A percentile compares a stretch with the other conserved stretches of the same genome.
Evolutionary conservation across 2,329 filamentous ascomycete genomes (phyloP).

Genomic region (Juglanconis oblonga): DNA sequence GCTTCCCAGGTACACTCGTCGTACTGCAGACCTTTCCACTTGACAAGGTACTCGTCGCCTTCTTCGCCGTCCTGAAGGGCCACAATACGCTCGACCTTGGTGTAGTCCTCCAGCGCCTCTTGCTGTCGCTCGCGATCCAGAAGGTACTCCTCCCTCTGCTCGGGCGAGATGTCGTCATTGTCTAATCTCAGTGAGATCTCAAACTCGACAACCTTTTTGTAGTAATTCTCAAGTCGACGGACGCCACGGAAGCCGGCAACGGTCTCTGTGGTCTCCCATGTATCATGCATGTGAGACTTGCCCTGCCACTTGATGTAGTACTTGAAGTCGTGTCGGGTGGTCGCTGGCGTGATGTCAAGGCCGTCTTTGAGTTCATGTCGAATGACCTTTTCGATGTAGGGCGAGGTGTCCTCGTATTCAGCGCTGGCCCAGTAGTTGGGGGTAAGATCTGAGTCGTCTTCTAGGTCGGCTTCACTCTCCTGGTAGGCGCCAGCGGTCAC

Average conservation of each 20-base stretch:
- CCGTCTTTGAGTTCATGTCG: constrained; percentile 78
- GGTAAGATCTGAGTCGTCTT: constrained; percentile 63
- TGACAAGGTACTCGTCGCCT: constrained; percentile 85
- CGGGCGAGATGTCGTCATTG: constrained; percentile 70
- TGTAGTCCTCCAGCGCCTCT: constrained; percentile 85
- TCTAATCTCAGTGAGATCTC: constrained; percentile 77
- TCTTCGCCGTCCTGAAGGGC: constrained; percentile 76
- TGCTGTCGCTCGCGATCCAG: constrained; percentile 90
- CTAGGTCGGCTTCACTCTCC: constrained; percentile 64
- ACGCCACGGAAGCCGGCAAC: constrained; percentile 78
- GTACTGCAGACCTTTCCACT: constrained; percentile 94
- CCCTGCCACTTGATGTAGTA: constrained; percentile 96
- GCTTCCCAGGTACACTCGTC: constrained; percentile 94
- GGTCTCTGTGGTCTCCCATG: constrained; percentile 80
- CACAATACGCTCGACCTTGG: constrained; percentile 90
- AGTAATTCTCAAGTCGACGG: constrained; percentile 93
- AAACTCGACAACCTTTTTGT: constrained; percentile 74
- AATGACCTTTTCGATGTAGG: constrained; percentile 87
- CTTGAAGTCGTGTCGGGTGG: constrained; percentile 74
- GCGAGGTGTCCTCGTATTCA: constrained; percentile 71
- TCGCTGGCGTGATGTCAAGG: constrained; percentile 54
- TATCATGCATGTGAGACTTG: constrained; percentile 91
- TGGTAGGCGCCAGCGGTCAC: constrained; percentile 61
- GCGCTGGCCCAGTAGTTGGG: constrained; percentile 67
- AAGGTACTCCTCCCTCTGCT: constrained; percentile 90